Evolutionary conservation across 306 rosid species (phyloP).

Genomic region (Pueraria montana): DNA sequence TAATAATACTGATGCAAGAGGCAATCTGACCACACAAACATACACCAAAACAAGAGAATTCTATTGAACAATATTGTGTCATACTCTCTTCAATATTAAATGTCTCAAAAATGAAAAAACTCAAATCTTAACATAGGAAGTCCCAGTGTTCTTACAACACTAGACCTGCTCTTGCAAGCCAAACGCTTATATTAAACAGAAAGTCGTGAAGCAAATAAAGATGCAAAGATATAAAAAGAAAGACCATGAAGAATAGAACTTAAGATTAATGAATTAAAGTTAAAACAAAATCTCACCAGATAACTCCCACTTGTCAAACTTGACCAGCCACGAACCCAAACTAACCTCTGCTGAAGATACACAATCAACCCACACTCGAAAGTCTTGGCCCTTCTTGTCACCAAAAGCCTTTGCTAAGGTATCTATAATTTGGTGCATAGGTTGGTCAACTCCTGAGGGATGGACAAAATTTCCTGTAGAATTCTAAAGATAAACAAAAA

Average conservation of each 20-base stretch:
- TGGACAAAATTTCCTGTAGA: conserved; percentile 58
- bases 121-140: background rate
- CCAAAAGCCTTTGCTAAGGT: conserved; percentile 43
- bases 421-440: conserved; percentile 49
- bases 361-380: conserved; percentile 71
- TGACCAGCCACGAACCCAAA: conserved; percentile 73
- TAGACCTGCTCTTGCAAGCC: conserved; percentile 28
- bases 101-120: background rate
- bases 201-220: conserved; percentile 5
- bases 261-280: conserved; percentile 8
- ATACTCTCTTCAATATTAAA: conserved; percentile 1
- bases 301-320: conserved; percentile 79
- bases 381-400: conserved; percentile 59
- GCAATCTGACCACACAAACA: background rate
- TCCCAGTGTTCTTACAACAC: conserved; percentile 5
- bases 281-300: conserved; percentile 59
- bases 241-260: background rate
- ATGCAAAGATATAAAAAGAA: conserved; percentile 1
- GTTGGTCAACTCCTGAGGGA: conserved; percentile 67
- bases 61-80: background rate
- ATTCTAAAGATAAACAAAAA: conserved; percentile 49
- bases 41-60: background rate
- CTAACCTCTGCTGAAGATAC: conserved; percentile 65
- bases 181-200: background rate
- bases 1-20: background rate